Evolutionary conservation across 257 asterid species (phyloP).

Genomic region (Nicotiana tomentosiformis): DNA sequence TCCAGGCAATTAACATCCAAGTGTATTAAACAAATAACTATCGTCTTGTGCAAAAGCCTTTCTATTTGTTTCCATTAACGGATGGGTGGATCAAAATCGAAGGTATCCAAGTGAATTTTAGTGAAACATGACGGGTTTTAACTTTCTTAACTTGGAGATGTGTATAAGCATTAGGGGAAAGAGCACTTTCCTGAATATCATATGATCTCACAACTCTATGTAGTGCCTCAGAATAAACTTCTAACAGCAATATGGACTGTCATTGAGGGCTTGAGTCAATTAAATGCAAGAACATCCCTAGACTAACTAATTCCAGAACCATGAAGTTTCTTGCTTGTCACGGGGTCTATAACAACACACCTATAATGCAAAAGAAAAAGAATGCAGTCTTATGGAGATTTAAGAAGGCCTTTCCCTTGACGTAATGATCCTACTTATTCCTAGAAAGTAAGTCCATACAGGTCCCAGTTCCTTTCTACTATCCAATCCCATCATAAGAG

Average conservation of each 20-base stretch:
- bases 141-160: slow-evolving; percentile 2
- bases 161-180: neutral
- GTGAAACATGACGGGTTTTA: neutral
- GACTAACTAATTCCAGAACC: neutral
- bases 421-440: neutral
- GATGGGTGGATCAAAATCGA: neutral
- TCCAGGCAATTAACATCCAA: neutral
- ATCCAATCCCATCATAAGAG: neutral
- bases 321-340: neutral
- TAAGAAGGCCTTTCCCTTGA: neutral
- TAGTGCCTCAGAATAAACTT: too few species aligned
- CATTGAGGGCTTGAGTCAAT: too few species aligned
- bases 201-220: too few species aligned
- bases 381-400: neutral
- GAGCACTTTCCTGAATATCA: too few species aligned
- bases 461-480: neutral
- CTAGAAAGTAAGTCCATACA: neutral
- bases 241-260: too few species aligned
- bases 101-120: neutral
- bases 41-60: neutral
- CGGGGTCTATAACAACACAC: neutral
- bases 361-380: neutral
- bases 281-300: too few species aligned
- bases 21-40: neutral
- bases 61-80: neutral